Base-by-base conservation (phyloP, 129 eudicot species). In the Flaveria ramosissima region DNA sequence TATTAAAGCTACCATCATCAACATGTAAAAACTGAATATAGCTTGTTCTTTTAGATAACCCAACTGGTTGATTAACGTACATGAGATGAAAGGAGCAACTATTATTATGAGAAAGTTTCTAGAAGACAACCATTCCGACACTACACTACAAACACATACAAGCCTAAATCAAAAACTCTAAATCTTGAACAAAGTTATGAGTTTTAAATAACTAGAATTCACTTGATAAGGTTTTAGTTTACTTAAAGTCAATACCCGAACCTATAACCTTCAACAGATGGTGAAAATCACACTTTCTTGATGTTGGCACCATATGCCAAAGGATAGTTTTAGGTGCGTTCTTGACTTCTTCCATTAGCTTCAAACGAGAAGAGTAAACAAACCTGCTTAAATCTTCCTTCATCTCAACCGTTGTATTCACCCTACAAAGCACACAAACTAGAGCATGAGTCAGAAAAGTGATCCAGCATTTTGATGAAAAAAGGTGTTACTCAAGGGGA, bases 191-290 rank as follows among this genome's bases (percentile, higher is more conserved):
- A 71, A 78, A 70, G 70, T 78, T 70, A 30, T 41, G 50, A 59
- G 64, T 80, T 67, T 46, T 55, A 73, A 9, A 45, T 11, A 36
- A 80, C 64, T 80, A 16, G 32, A 67, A 53, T 55, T 67, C 74
- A 73, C 79, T 80, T 9, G 47, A 79, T 52, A 81, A 81, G 80
- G 84, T 81, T 80, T 84, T 73, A 77, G 85, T 87, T 89, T 87
- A 92, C 90, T 81, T 79, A 74, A 89, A 91, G 97, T 94, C 98
- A 91, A 94, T 94, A 84, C 98, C 97, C 98, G 98, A 94, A 94
- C 98, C 98, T 60, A 83, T 80, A 80, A 82, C 85, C 91, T 84
- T 83, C 79, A 79, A 82, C 62, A 45, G 60, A 75, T 53, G 87
- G 86, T 80, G 84, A 81, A 64, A 76, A 27, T 5, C 6, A 36